These are phyloP conservation scores for Saccharomyces jurei DNA, from an alignment of 805 yeast genomes.

Conservation along the genomic window DNA sequence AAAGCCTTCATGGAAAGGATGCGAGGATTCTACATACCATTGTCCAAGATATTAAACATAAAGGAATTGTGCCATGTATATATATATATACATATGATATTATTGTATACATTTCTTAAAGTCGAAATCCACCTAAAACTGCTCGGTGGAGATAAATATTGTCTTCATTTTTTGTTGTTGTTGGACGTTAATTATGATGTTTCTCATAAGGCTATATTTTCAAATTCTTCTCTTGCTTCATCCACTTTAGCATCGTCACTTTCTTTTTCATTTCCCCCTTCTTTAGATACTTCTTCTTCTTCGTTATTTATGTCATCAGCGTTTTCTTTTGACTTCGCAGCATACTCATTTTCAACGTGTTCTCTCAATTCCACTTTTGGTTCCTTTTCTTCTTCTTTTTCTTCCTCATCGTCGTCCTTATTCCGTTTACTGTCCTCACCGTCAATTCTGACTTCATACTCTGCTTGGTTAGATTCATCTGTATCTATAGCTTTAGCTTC, in stretches of 20 bases:
- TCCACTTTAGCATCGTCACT: constrained; percentile 3
- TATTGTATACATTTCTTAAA: neutral
- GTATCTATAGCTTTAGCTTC: neutral
- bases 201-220: constrained; percentile 23
- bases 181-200: neutral
- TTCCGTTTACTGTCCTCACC: constrained; percentile 6
- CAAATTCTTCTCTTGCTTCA: constrained; percentile 21
- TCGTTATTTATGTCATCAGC: constrained; percentile 2
- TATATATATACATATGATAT: neutral
- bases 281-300: constrained; percentile 2
- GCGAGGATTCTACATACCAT: too few species aligned
- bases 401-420: constrained; percentile 6
- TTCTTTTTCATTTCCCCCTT: neutral
- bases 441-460: constrained; percentile 3
- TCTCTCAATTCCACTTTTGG: constrained; percentile 1
- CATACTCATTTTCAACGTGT: constrained; percentile 1
- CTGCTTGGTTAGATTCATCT: neutral
- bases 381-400: constrained; percentile 5
- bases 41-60: neutral
- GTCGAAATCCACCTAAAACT: neutral
- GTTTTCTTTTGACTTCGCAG: constrained; percentile 4
- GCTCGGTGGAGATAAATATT: neutral
- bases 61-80: neutral
- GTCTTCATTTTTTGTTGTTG: neutral
- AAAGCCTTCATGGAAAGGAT: too few species aligned